Base-by-base conservation (phyloP, 2,329 filamentous ascomycete genomes). In the Ascocoryne sarcoides region DNA sequence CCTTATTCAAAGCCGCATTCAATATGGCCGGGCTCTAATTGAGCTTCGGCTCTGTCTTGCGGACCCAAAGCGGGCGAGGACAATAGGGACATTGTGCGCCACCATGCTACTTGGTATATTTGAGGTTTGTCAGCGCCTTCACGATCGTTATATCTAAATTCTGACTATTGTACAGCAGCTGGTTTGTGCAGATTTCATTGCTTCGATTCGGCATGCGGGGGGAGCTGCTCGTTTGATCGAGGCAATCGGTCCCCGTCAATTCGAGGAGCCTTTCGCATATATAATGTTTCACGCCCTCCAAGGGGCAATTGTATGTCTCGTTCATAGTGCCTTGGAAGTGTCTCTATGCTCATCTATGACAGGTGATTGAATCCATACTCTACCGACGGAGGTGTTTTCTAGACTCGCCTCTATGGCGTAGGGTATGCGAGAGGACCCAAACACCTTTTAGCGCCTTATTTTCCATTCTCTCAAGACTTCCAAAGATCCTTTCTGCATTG, bases 171-270 rank as follows among this genome's bases (percentile, higher is more conserved):
- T 34, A 34, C 18, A 34, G 32, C 32, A 34, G 15, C 32, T 34
- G 7, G 14, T 34, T 18, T 18, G 15, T 34, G 32, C 32, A 34
- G 32, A 34, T 16, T 16, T 34, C 32, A 34, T 5, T 9, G 32
- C 32, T 10, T 34, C 32, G 5, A 34, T 34, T 18, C 9, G 32
- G 5, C 32, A 34, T 17, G 32, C 32, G n/a, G 32, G 32, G 4
- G 32, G 32, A 34, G 32, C 32, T 16, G 32, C 32, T 34, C 32
- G 32, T 4, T 34, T 34, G 15, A 34, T 34, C 32, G 32, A 34
- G 32, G 32, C 15, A 9, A 34, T 15, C 15, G 32, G 32, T 34
- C 9, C 15, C 16, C 9, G 12, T 16, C n/a, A 34, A 4, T 34
- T 34, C 32, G 16, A 18, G 5, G 32, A 34, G 8, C 32, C 32